These are phyloP conservation scores for Rauvolfia tetraphylla DNA, from an alignment of 257 asterid genomes.

Conservation along the genomic window DNA sequence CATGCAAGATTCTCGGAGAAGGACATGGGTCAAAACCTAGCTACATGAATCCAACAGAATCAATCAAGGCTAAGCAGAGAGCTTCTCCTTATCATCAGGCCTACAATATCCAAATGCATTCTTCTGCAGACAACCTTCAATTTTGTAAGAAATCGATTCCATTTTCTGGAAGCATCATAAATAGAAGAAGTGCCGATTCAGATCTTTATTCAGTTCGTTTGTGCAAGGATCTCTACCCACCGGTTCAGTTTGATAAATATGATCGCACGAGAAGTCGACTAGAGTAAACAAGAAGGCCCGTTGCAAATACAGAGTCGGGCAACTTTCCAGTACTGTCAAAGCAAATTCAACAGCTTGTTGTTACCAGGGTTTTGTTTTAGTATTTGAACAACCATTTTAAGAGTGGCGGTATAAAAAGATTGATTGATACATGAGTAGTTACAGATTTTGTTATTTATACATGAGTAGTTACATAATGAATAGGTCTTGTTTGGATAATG, in stretches of 20 bases:
- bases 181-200: constrained; percentile 61
- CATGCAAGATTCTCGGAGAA: constrained; percentile 33
- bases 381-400: background rate
- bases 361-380: background rate
- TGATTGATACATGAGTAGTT: no score
- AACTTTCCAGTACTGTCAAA: background rate
- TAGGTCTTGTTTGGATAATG: background rate
- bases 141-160: constrained; percentile 53
- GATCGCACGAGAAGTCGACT: constrained; percentile 6
- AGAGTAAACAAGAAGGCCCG: background rate
- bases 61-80: constrained; percentile 45
- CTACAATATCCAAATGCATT: constrained; percentile 38
- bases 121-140: constrained; percentile 47
- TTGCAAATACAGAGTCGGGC: background rate
- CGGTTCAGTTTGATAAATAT: constrained; percentile 9
- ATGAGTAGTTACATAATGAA: background rate
- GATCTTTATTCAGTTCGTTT: constrained; percentile 36
- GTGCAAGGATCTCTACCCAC: constrained; percentile 49
- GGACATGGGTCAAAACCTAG: constrained; percentile 34
- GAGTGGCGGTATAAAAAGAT: background rate
- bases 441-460: background rate
- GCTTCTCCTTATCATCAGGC: constrained; percentile 18
- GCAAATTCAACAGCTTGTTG: constrained; percentile 40
- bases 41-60: constrained; percentile 65
- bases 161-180: constrained; percentile 45